phyloP scores from a whole-genome alignment of 116 monocot species.

The Trichopus zeylanicus region DNA sequence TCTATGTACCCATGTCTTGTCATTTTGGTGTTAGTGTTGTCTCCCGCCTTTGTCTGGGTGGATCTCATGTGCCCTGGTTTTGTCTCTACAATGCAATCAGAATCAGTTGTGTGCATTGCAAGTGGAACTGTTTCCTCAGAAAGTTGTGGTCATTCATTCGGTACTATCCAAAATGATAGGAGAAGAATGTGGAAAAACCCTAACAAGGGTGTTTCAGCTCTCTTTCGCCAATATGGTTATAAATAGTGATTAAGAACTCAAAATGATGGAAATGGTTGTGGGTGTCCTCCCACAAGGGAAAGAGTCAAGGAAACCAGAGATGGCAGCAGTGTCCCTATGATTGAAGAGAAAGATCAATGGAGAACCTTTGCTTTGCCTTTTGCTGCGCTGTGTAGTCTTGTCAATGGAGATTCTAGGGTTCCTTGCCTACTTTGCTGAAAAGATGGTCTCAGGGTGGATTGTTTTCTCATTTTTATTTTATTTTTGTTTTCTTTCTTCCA shows the following conservation, averaged over 20 bases:
- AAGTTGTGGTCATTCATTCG: neutral
- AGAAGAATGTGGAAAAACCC: neutral
- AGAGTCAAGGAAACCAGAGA: neutral
- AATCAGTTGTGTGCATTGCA: no score
- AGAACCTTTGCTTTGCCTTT: constrained; percentile 9
- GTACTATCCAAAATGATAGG: no score
- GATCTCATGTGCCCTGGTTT: neutral
- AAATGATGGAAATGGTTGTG: no score
- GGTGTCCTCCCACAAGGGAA: no score
- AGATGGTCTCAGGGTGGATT: constrained; percentile 17
- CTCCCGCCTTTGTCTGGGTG: neutral
- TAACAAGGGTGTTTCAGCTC: neutral
- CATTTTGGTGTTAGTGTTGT: constrained; percentile 2
- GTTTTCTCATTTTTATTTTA: neutral
- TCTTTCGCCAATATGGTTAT: neutral
- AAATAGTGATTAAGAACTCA: neutral
- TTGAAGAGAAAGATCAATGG: constrained; percentile 22
- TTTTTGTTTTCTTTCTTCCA: no score
- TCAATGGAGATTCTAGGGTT: constrained; percentile 36
- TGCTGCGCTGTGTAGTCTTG: constrained; percentile 21
- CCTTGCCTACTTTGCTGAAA: constrained; percentile 25
- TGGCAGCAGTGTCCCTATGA: constrained; percentile 6
- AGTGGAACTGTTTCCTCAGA: neutral
- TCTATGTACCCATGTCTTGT: constrained; percentile 6
- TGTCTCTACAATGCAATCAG: no score